A percentile compares a stretch with the other conserved stretches of the same genome.
These are phyloP conservation scores for Globisporangium parvum DNA, from an alignment of 352 stramenopile genomes.

Conservation along the genomic window DNA sequence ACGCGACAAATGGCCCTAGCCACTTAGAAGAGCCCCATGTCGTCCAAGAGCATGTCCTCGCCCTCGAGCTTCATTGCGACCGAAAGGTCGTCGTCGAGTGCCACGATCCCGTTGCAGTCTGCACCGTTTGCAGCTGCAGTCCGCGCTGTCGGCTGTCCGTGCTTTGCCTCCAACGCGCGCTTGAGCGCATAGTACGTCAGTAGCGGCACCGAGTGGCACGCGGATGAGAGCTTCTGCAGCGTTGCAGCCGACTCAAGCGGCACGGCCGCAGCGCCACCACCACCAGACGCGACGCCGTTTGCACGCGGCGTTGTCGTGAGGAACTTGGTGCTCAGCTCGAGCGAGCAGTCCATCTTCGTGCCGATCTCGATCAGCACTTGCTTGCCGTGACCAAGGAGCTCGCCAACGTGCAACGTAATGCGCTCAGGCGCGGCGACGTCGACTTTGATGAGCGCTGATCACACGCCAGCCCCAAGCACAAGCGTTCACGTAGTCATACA, in stretches of 20 bases:
- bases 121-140: conserved; percentile 26
- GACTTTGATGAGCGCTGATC: conserved; percentile 65
- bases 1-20: no score
- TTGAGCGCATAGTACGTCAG: conserved; percentile 77
- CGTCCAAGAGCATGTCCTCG: conserved; percentile 77
- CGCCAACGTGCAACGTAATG: conserved; percentile 73
- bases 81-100: conserved; percentile 63
- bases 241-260: conserved; percentile 32
- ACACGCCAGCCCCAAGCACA: not conserved
- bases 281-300: conserved; percentile 13
- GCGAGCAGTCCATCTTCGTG: conserved; percentile 50
- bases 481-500: not conserved
- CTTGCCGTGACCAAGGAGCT: conserved; percentile 45
- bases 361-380: conserved; percentile 68
- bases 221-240: conserved; percentile 40
- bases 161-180: conserved; percentile 38
- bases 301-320: conserved; percentile 24
- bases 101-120: conserved; percentile 72
- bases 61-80: conserved; percentile 81
- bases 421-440: conserved; percentile 71
- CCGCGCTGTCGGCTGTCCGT: conserved; percentile 18
- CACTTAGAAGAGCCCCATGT: conserved; percentile 86
- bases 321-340: conserved; percentile 63
- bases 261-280: conserved; percentile 1
- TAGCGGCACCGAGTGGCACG: conserved; percentile 73